Evolutionary conservation across 1,284 basidiomycete genomes (phyloP), one percentile per base, ranked within the genome.

Genomic region (Serendipita sp.): DNA sequence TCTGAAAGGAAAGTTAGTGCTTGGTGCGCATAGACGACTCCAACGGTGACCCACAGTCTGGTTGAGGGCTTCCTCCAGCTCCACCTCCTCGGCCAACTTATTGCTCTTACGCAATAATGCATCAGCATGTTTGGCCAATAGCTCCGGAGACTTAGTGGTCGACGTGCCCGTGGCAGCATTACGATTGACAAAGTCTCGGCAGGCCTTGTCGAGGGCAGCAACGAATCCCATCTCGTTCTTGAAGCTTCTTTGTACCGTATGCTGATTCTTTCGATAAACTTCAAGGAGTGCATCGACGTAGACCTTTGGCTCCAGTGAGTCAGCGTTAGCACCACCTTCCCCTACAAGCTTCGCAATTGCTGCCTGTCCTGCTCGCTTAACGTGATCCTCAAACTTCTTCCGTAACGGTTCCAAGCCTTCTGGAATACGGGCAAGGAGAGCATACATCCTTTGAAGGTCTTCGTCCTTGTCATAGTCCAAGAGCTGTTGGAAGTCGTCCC

Each of bases 361-460:
- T 8, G 82, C 80, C 64, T 93, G 74, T 61, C 96, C 96, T 4
- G 89, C 85, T 65, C 84, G 82, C 79, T 96, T 97, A 72, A 97
- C 93, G 71, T 97, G 93, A 65, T 83, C 84, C 75, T 98, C 95
- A 73, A 99, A 99, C 71, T 87, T 87, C 77, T 88, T 89, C 69
- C 93, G 84, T 66, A 98, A 75, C 1, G 93, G 93, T 71, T 97
- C 93, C 50, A 99, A 79, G 47, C 93, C 95, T 67, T 92, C 88
- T 1, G 84, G 82, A 55, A 98, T 94, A 47, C 93, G 87, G 10
- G 88, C 85, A 3, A 99, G 80, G 6, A 99, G 81, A 3, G 88
- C 82, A 78, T 98, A 99, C 92, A 97, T 96, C 60, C 95, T 83
- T 67, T 91, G 88, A 42, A 97, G 77, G 73, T 99, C 96, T 71